These are phyloP conservation scores for Microdochium trichocladiopsis DNA, from an alignment of 2,329 filamentous ascomycete genomes.

Conservation along the genomic window DNA sequence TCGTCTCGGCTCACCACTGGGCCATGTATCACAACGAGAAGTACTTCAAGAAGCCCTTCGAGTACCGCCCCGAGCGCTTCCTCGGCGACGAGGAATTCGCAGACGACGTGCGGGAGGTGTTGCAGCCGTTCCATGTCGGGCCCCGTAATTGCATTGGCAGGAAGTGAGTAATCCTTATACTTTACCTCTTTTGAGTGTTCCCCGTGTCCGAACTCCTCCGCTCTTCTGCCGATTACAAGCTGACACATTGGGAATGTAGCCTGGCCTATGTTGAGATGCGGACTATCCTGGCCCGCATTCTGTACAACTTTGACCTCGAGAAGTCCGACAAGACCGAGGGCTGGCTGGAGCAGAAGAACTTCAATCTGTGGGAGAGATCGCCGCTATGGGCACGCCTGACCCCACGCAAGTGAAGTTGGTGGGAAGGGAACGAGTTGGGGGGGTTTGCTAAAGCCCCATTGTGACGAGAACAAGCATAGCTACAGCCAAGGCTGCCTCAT, in stretches of 20 bases:
- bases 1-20: constrained; percentile 29
- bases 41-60: constrained; percentile 29
- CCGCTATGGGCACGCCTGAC: not conserved
- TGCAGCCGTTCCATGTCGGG: constrained; percentile 29
- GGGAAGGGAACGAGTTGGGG: too few species aligned
- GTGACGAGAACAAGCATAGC: too few species aligned
- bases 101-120: constrained; percentile 21
- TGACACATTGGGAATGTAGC: constrained; percentile 9
- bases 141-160: constrained; percentile 32
- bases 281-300: constrained; percentile 25
- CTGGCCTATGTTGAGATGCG: constrained; percentile 34
- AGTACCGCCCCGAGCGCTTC: constrained; percentile 33
- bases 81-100: constrained; percentile 19
- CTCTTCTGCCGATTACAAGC: too few species aligned
- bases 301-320: constrained; percentile 30
- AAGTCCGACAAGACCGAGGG: constrained; percentile 9
- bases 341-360: constrained; percentile 1
- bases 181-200: too few species aligned
- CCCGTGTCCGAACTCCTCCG: too few species aligned
- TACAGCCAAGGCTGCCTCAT: too few species aligned
- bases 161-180: constrained; percentile 21
- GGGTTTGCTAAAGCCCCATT: too few species aligned
- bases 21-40: constrained; percentile 22
- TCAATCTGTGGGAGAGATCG: not conserved
- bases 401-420: not conserved